These are phyloP conservation scores for Blastocystis sp. DNA, from an alignment of 352 stramenopile genomes.

Conservation along the genomic window DNA sequence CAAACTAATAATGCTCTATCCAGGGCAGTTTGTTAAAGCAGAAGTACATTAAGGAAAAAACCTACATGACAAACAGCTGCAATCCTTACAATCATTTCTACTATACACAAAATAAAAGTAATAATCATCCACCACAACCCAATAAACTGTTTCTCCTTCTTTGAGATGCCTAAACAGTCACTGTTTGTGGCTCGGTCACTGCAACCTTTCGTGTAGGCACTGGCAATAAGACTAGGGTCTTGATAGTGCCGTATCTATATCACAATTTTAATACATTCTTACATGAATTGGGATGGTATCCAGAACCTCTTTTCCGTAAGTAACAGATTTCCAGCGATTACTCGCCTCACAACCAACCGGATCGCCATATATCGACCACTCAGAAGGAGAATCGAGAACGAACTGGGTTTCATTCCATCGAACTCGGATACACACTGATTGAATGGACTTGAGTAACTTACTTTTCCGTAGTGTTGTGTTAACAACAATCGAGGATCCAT, in stretches of 20 bases:
- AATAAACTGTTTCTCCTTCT: constrained; percentile 20
- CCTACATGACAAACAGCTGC: too few species aligned
- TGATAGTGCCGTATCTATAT: background rate
- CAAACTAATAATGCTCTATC: background rate
- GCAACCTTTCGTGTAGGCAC: constrained; percentile 1
- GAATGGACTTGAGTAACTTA: background rate
- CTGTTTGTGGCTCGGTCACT: background rate
- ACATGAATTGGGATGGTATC: too few species aligned
- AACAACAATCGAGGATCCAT: background rate
- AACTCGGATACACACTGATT: background rate
- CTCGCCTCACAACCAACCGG: background rate
- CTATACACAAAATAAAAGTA: background rate
- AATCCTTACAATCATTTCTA: too few species aligned
- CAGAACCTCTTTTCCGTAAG: too few species aligned
- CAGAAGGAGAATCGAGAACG: background rate
- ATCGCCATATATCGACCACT: background rate
- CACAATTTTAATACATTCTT: background rate
- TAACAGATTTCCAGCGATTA: background rate
- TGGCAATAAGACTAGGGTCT: background rate
- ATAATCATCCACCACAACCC: constrained; percentile 12
- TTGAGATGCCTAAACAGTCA: background rate
- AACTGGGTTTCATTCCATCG: background rate
- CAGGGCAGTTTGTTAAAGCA: too few species aligned
- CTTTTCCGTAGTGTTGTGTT: background rate
- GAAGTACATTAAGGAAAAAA: too few species aligned